phyloP scores from a whole-genome alignment of 495 filamentous ascomycete species.

The Xylaria flabelliformis region DNA sequence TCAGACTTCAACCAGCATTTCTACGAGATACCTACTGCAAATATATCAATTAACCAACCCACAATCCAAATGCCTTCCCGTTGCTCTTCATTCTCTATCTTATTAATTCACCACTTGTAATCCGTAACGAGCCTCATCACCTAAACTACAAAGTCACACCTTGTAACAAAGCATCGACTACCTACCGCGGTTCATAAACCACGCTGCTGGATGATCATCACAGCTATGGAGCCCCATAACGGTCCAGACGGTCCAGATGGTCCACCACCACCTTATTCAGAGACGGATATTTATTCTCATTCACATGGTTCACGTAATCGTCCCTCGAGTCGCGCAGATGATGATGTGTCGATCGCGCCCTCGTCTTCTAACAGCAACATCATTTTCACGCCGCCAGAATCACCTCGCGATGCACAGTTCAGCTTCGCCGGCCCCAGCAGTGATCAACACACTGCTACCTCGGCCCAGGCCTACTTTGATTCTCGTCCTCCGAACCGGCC shows the following conservation, averaged over 20 bases:
- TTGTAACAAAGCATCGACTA: background rate
- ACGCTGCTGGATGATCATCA: background rate
- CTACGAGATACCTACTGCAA: background rate
- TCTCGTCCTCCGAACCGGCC: conserved; percentile 40
- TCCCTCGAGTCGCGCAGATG: conserved; percentile 28
- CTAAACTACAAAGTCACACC: background rate
- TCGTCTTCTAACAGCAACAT: conserved; percentile 45
- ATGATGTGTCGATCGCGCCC: conserved; percentile 37
- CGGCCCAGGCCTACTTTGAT: conserved; percentile 50
- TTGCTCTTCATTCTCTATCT: background rate
- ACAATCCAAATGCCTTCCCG: background rate
- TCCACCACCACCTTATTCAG: conserved; percentile 56
- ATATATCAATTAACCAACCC: background rate
- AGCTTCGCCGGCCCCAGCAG: conserved; percentile 35
- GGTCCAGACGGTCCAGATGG: conserved; percentile 34
- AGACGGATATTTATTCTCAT: conserved; percentile 55
- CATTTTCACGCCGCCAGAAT: conserved; percentile 57
- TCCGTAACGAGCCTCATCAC: background rate
- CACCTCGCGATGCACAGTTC: conserved; percentile 44
- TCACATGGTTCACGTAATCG: conserved; percentile 34
- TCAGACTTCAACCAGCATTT: background rate
- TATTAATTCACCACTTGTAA: background rate
- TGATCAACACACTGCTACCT: conserved; percentile 34
- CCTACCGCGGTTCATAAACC: background rate
- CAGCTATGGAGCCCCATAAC: conserved; percentile 37